Evolutionary conservation across 106 monocot species (phyloP), one percentile per base, ranked within the genome.

Genomic region (Phalaenopsis aphrodite): DNA sequence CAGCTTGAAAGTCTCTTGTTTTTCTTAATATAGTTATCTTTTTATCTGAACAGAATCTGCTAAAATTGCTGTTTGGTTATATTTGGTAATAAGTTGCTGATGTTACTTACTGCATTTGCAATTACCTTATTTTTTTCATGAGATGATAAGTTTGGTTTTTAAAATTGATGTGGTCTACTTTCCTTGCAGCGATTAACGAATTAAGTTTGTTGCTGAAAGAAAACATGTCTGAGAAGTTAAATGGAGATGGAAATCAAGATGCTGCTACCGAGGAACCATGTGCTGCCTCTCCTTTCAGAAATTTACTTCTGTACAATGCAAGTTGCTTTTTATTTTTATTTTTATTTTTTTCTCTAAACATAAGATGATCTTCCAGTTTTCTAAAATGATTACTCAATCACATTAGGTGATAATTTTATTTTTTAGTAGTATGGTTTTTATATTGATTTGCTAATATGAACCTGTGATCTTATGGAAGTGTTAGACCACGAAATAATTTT

Each of bases 291-390:
- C 24, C 72, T 52, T 80, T 89, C 56, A 91, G 86, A 83, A 91
- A 91, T 78, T 78, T 86, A 46, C 81, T 94, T 79, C 84, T 89
- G 36, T 86, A 71, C 57, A 77, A 86, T 88, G 89, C 91, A 84
- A 88, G 94, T 94, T 84, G 19, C 36, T 18, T 68, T 46, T 77
- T 19, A n/a, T n/a, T n/a, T n/a, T n/a, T n/a, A n/a, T 23, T 21
- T 19, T 76, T 24, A 30, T 18, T 39, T 36, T 38, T 69, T 38
- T 12, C 14, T 69, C 69, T 18, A 10, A 30, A 2, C 66, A 66
- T 23, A 37, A 37, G 8, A 19, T 10, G 12, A 38, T 37, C 23
- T 71, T 36, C 61, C 2, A n/a, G 61, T 3, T 61, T 1, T n/a
- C 5, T 16, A 68, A n/a, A 37, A 68, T 38, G 37, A 9, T 68